phyloP scores from a whole-genome alignment of 257 asterid species.

The Marsdenia floribunda region DNA sequence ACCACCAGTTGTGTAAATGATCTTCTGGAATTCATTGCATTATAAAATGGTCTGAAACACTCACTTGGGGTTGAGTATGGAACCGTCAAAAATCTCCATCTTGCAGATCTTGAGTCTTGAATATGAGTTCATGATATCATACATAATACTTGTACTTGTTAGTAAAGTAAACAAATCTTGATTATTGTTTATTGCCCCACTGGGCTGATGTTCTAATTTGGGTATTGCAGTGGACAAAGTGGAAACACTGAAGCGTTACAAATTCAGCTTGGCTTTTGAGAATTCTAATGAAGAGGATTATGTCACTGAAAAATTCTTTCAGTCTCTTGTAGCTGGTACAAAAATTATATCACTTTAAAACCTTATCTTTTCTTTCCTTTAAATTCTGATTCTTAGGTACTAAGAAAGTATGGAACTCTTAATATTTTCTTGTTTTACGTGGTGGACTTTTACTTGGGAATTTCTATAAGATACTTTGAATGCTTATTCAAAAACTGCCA shows the following conservation, averaged over 20 bases:
- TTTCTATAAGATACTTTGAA: not conserved
- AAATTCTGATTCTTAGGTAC: not conserved
- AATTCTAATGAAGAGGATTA: slow-evolving; percentile 97
- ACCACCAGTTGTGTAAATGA: not conserved
- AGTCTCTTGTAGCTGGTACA: slow-evolving; percentile 96
- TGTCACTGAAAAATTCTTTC: slow-evolving; percentile 91
- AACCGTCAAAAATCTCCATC: not conserved
- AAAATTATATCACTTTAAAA: not conserved
- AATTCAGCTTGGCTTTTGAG: slow-evolving; percentile 96
- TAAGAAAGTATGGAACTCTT: not conserved
- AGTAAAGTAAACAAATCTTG: not conserved
- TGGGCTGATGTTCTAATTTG: not conserved
- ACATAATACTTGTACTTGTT: not conserved
- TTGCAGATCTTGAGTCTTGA: slow-evolving; percentile 1
- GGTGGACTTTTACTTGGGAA: not conserved
- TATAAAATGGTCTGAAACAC: not conserved
- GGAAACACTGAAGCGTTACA: slow-evolving; percentile 66
- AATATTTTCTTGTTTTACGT: not conserved
- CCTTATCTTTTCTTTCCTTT: not conserved
- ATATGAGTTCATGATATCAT: not conserved
- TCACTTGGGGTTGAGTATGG: not conserved
- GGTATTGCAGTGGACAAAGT: slow-evolving; percentile 79
- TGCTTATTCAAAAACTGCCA: not conserved
- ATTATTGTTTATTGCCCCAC: not conserved
- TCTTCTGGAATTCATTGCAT: not conserved